Percentiles rank a stretch among this genome's conserved stretches.
phyloP scores from a whole-genome alignment of 1,284 basidiomycete genomes.

The Agaricales sp. region DNA sequence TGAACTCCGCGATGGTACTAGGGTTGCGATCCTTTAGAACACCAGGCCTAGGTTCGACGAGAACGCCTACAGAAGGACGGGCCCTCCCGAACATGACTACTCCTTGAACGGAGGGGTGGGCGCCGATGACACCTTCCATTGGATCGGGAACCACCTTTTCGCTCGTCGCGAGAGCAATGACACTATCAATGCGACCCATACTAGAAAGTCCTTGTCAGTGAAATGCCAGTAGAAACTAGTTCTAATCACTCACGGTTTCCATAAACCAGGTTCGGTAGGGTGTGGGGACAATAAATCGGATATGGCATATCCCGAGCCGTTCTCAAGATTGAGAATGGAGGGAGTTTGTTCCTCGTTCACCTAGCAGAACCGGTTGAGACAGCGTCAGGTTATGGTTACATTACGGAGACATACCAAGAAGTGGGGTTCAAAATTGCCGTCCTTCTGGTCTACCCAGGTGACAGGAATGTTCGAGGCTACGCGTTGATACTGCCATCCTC shows the following conservation, averaged over 20 bases:
- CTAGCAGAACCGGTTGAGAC: neutral
- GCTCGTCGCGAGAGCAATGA: conserved; percentile 12
- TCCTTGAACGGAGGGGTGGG: conserved; percentile 15
- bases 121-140: conserved; percentile 13
- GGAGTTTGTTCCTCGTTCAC: neutral
- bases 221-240: neutral
- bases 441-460: neutral
- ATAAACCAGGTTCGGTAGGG: neutral
- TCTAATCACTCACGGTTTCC: conserved; percentile 1
- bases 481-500: neutral
- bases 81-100: conserved; percentile 30
- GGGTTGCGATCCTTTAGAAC: conserved; percentile 19
- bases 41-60: conserved; percentile 23
- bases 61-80: conserved; percentile 25
- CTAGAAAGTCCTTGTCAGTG: conserved; percentile 9
- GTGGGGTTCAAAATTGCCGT: neutral
- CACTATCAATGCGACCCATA: conserved; percentile 14
- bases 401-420: neutral
- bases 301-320: neutral
- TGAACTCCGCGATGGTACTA: conserved; percentile 19
- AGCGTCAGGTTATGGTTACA: neutral
- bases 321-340: neutral
- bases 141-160: conserved; percentile 14
- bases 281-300: neutral
- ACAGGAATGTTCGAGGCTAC: neutral